phyloP scores from a whole-genome alignment of 2,329 filamentous ascomycete genomes.

The Colletotrichum simmondsii region DNA sequence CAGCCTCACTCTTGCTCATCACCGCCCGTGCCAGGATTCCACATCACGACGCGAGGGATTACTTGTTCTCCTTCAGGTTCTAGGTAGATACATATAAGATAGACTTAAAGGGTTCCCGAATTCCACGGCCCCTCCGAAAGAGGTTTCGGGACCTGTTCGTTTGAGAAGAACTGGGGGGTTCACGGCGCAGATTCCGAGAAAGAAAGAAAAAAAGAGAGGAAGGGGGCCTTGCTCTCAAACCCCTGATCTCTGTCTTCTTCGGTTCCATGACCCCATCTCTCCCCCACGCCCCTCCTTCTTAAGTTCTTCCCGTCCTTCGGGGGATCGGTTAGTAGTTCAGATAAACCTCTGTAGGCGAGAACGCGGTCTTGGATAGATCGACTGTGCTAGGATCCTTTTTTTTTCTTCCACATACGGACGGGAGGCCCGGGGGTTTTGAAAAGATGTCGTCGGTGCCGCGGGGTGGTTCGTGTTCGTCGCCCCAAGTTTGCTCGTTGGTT shows the following conservation, averaged over 20 bases:
- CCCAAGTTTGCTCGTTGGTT: not conserved
- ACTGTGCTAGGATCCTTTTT: not conserved
- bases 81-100: too few relatives aligned
- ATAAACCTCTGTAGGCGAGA: not conserved
- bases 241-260: not conserved
- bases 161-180: constrained; percentile 14
- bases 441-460: not conserved
- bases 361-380: not conserved
- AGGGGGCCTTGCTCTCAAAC: not conserved
- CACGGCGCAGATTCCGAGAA: constrained; percentile 9
- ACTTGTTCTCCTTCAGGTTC: not conserved
- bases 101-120: too few relatives aligned
- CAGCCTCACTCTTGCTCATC: not conserved
- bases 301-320: not conserved
- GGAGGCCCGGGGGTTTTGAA: not conserved
- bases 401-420: not conserved
- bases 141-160: constrained; percentile 18
- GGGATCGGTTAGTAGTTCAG: not conserved
- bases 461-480: not conserved
- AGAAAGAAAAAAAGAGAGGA: too few relatives aligned
- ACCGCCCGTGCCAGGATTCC: not conserved
- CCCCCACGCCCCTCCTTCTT: too few relatives aligned
- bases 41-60: not conserved
- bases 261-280: not conserved
- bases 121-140: not conserved